Conservation (phyloP, 768 basidiomycete genomes). For the Collybia nuda region DNA sequence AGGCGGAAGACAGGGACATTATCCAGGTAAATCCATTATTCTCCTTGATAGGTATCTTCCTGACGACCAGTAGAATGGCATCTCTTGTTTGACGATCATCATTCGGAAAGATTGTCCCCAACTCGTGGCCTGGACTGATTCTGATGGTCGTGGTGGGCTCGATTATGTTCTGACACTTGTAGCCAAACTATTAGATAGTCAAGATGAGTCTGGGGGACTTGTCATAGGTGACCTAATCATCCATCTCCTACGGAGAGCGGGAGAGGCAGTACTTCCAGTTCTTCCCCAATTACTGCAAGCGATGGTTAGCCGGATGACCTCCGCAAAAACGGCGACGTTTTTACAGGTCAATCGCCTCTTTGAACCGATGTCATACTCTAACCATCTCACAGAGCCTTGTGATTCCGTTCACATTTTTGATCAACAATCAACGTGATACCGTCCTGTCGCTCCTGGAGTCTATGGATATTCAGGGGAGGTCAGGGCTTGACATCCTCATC, state of each 20-base stretch:
- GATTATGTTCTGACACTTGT: constrained; percentile 74
- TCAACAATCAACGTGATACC: constrained; percentile 81
- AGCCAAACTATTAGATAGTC: constrained; percentile 70
- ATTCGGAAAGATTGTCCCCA: constrained; percentile 87
- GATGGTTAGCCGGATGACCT: constrained; percentile 77
- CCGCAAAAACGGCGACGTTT: constrained; percentile 89
- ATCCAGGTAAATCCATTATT: constrained; percentile 51
- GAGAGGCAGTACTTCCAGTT: constrained; percentile 77
- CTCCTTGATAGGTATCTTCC: too few species aligned
- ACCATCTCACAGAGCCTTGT: constrained; percentile 65
- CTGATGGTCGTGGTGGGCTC: constrained; percentile 70
- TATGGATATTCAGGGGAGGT: constrained; percentile 55
- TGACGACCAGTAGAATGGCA: constrained; percentile 62
- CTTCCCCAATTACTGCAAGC: constrained; percentile 86
- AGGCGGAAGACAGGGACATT: constrained; percentile 84
- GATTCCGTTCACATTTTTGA: constrained; percentile 91
- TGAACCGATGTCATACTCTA: neutral
- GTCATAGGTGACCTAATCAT: constrained; percentile 95
- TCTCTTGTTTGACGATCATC: constrained; percentile 76
- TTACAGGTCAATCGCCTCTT: constrained; percentile 58
- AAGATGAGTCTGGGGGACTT: constrained; percentile 91
- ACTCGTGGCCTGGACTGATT: constrained; percentile 73
- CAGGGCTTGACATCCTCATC: constrained; percentile 84
- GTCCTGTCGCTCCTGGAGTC: constrained; percentile 78
- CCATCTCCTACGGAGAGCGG: constrained; percentile 84